These are phyloP conservation scores for Cochliopodium minus DNA, from an alignment of 208 protist genomes.

Conservation along the genomic window DNA sequence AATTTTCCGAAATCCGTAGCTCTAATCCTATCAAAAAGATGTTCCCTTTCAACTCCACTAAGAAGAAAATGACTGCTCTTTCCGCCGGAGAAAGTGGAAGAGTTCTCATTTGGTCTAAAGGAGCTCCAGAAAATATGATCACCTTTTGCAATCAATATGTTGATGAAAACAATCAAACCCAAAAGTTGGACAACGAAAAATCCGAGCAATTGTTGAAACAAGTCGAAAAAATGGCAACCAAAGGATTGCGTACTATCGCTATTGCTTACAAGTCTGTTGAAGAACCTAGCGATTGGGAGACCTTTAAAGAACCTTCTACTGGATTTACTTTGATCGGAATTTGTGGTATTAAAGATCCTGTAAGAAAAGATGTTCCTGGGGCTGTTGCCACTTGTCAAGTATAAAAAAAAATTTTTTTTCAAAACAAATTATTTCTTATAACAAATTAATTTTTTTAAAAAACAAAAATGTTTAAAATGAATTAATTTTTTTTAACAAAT, in stretches of 20 bases:
- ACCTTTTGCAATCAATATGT: conserved; percentile 5
- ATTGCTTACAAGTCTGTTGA: conserved; percentile 4
- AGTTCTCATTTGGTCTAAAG: conserved; percentile 22
- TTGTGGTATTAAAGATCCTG: conserved; percentile 21
- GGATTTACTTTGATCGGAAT: not conserved
- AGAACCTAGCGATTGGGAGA: not conserved
- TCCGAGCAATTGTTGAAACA: not conserved
- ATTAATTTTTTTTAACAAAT: too few relatives aligned
- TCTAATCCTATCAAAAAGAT: too few relatives aligned
- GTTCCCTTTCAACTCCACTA: conserved; percentile 58
- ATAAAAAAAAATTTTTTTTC: too few relatives aligned
- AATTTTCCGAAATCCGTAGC: too few relatives aligned
- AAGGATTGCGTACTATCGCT: conserved; percentile 11
- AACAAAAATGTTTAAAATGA: too few relatives aligned
- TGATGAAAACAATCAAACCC: not conserved
- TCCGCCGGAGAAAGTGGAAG: conserved; percentile 8
- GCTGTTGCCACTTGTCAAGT: conserved; percentile 32
- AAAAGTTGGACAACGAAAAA: not conserved
- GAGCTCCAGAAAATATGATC: conserved; percentile 36
- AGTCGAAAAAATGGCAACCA: conserved; percentile 7
- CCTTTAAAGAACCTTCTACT: not conserved
- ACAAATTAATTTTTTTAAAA: too few relatives aligned
- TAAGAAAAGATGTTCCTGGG: conserved; percentile 11
- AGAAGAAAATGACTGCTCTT: conserved; percentile 60
- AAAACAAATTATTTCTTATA: too few relatives aligned